Evolutionary conservation across 2,329 filamentous ascomycete genomes (phyloP), one percentile per base, ranked within the genome.

Genomic region (Albophoma yamanashiensis): DNA sequence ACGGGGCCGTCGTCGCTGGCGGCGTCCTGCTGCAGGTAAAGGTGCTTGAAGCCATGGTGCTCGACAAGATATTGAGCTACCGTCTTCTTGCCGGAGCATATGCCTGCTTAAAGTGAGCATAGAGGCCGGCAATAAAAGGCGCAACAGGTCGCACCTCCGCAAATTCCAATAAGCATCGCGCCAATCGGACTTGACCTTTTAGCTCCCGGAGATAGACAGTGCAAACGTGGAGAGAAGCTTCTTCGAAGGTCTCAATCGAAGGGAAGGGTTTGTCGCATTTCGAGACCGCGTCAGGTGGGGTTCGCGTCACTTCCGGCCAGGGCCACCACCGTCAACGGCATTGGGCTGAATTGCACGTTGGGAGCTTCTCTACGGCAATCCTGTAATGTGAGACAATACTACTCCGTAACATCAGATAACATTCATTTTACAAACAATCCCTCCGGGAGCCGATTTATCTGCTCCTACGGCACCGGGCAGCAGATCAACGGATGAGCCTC

Each of bases 41-140:
- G 82, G 55, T 84, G 84, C 62, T 83, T 85, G 75, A 97, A 99
- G 62, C 84, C 86, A 74, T 97, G 89, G 64, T 92, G 84, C 64
- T 92, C 83, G 64, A 92, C 84, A 11, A 99, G 84, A 72, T 96
- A 97, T 59, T 90, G 84, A 61, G 92, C 92, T 64, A 97, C 90
- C 12, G 91, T 91, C 71, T 86, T 87, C 78, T 97, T 97, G 69
- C 94, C 94, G 56, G 93, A 87, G 77, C 92, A 97, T 68, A 97
- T 93, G 69, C 90, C 92, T 94, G 69, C 36, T 25, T 15, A 42
- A 17, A 14, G 34, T 45, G 27, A 36, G 40, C 15, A 22, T 20
- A 22, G 50, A 55, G 50, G 20, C 50, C 11, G 5, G 6, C 34
- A 11, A 20, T 31, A n/a, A 39, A 12, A 31, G 9, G n/a, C 22